Conservation (phyloP, 108 stramenopile genomes). For the Bacterosira constricta region DNA sequence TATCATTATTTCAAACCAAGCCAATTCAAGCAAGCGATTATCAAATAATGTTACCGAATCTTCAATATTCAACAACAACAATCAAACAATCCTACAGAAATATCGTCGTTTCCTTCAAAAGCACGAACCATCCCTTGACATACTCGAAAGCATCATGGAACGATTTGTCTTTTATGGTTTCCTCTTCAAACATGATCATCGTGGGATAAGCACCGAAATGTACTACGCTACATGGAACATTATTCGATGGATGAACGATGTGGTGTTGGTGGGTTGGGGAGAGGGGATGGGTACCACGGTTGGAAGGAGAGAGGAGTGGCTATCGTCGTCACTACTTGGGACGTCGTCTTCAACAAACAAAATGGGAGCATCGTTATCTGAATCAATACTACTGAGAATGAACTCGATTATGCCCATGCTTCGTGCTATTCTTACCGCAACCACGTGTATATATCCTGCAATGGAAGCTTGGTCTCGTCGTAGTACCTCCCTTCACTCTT, state of each 20-base stretch:
- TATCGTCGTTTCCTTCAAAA: conserved; percentile 37
- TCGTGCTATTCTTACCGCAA: conserved; percentile 34
- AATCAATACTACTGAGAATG: not conserved
- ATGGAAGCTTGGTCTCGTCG: conserved; percentile 41
- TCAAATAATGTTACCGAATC: too few relatives aligned
- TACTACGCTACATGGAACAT: conserved; percentile 46
- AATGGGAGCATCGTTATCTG: not conserved
- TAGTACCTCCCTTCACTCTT: not conserved
- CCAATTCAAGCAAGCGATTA: too few relatives aligned
- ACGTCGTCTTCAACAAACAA: not conserved
- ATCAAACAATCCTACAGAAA: conserved; percentile 4
- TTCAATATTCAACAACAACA: too few relatives aligned
- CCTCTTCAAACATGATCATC: conserved; percentile 24
- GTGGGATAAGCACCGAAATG: conserved; percentile 24
- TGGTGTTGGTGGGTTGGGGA: conserved; percentile 34
- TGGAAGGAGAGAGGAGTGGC: conserved; percentile 33
- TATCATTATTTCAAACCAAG: too few relatives aligned
- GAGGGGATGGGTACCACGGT: conserved; percentile 41
- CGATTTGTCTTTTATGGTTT: conserved; percentile 32
- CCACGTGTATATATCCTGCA: conserved; percentile 44
- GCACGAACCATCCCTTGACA: conserved; percentile 23
- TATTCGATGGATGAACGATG: conserved; percentile 41
- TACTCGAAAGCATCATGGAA: conserved; percentile 40
- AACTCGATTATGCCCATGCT: conserved; percentile 24
- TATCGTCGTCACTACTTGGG: too few relatives aligned